Evolutionary conservation across 768 basidiomycete species (phyloP).

Genomic region (Sarcodon sp.): DNA sequence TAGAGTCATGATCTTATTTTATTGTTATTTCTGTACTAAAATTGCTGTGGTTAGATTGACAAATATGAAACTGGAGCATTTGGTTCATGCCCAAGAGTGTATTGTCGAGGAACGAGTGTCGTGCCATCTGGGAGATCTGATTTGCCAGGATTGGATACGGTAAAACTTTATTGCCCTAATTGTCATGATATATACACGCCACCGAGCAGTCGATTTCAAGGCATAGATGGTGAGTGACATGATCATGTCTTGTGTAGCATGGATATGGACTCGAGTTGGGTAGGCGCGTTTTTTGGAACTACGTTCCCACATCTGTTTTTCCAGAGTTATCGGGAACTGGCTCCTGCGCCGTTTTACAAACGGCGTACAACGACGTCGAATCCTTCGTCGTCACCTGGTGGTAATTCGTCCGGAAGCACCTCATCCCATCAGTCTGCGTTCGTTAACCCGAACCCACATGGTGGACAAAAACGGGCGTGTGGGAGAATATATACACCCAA

Average conservation of each 20-base stretch:
- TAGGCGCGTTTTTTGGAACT: conserved; percentile 98
- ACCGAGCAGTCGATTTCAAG: conserved; percentile 89
- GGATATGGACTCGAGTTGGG: conserved; percentile 4
- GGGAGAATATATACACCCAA: conserved; percentile 82
- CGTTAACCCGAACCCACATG: conserved; percentile 79
- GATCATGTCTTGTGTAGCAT: not conserved
- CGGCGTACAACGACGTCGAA: conserved; percentile 34
- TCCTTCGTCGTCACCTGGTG: conserved; percentile 35
- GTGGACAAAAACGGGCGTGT: conserved; percentile 79
- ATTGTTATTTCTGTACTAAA: conserved; percentile 5
- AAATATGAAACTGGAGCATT: conserved; percentile 91
- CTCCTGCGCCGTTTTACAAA: conserved; percentile 88
- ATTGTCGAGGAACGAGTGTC: conserved; percentile 79
- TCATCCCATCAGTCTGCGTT: conserved; percentile 33
- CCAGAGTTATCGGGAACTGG: conserved; percentile 93
- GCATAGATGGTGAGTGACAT: conserved; percentile 72
- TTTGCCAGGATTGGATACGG: conserved; percentile 91
- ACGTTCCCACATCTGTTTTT: conserved; percentile 98
- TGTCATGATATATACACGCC: conserved; percentile 96
- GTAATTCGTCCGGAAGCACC: conserved; percentile 16
- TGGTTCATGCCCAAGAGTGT: conserved; percentile 92
- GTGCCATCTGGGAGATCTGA: conserved; percentile 95
- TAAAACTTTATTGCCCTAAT: conserved; percentile 96
- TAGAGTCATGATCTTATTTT: conserved; percentile 9
- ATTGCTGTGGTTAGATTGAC: conserved; percentile 50